Evolutionary conservation across 2,329 filamentous ascomycete genomes (phyloP), one percentile per base, ranked within the genome.

Genomic region (Septoria petroselini): DNA sequence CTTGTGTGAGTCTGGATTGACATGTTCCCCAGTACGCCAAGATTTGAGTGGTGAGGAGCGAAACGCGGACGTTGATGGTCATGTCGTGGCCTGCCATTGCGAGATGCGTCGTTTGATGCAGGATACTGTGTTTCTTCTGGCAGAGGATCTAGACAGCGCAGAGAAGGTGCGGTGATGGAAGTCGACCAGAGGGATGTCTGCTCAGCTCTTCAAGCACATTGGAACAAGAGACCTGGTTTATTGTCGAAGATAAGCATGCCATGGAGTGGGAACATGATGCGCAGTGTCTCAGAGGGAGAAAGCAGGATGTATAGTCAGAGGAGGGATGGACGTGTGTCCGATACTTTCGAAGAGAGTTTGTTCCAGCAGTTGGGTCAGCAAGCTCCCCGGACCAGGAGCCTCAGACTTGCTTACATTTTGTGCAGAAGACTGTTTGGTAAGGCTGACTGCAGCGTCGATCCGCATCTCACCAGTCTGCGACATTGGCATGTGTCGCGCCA

Each of bases 11-110:
- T 35, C 49, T 53, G 34, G 37, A 15, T 14, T 53, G 50, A 17
- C 45, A 53, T 3, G 39, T 17, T 15, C 40, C 37, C 50, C 50
- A 53, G 17, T 53, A 49, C 7, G 49, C 50, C 18, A 53, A 45
- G 18, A 53, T 33, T 11, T 53, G 50, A 14, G 50, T 40, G 11
- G 50, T 49, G 35, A 53, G 50, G 27, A 53, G 50, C 11, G 50
- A 53, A 5, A 53, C 46, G 35, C 50, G 50, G 19, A 53, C 35
- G 17, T 53, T 53, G 40, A 53, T n/a, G 23, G 50, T 49, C 50
- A 41, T 49, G 29, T 53, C 50, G 50, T 53, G 50, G 30, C 50
- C 45, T 18, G 50, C 46, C 50, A 53, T 53, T 27, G 31, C 23
- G 29, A 34, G 23, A 17, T 17, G 23, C 14, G 25, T 18, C 15